phyloP scores from a whole-genome alignment of 441 rosid species.

The Kokia cookei region DNA sequence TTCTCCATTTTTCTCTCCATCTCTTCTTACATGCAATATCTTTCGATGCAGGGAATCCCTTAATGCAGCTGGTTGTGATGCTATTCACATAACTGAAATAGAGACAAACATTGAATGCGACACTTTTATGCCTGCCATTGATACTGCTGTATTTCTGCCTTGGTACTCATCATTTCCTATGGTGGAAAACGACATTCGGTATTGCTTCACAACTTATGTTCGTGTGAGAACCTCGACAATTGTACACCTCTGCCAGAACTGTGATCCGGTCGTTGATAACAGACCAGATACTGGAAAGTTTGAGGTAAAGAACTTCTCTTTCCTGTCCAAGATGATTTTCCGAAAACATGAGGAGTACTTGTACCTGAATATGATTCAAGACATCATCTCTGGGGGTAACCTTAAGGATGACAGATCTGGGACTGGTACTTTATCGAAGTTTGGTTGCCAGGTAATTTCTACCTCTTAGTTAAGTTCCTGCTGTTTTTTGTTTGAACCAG shows the following conservation, averaged over 20 bases:
- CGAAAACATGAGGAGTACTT: constrained; percentile 73
- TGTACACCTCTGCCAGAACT: constrained; percentile 24
- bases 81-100: constrained; percentile 84
- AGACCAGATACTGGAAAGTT: constrained; percentile 30
- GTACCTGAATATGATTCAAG: constrained; percentile 65
- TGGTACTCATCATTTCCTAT: constrained; percentile 80
- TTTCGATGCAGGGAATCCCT: constrained; percentile 63
- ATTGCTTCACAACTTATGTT: constrained; percentile 62
- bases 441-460: constrained; percentile 84
- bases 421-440: constrained; percentile 85
- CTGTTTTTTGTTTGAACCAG: background rate
- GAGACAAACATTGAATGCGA: constrained; percentile 71
- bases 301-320: constrained; percentile 49
- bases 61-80: constrained; percentile 77
- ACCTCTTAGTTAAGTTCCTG: background rate
- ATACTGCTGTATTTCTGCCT: constrained; percentile 69
- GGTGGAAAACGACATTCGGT: constrained; percentile 56
- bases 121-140: constrained; percentile 70
- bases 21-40: constrained; percentile 1
- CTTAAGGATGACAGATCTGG: constrained; percentile 77
- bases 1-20: background rate
- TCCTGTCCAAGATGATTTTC: constrained; percentile 74
- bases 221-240: constrained; percentile 53
- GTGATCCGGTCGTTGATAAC: constrained; percentile 24
- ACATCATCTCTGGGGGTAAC: constrained; percentile 64